A percentile compares a stretch with the other conserved stretches of the same genome.
Evolutionary conservation across 2,329 filamentous ascomycete species (phyloP).

Genomic region (Cordyceps pruinosa): DNA sequence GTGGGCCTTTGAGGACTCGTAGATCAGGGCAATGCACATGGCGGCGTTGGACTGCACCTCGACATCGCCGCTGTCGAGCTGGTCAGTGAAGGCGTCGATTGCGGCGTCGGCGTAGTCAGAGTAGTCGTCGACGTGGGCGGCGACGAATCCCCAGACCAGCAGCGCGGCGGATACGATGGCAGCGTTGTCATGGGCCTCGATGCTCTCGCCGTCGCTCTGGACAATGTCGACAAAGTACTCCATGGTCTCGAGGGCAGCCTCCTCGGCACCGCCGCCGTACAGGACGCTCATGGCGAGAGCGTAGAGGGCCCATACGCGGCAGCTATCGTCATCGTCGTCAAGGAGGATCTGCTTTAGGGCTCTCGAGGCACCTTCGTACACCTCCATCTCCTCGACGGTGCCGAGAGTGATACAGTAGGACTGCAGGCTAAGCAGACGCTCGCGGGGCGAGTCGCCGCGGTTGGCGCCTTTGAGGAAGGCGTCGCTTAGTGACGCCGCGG

Average conservation of each 20-base stretch:
- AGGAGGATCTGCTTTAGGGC: constrained; percentile 29
- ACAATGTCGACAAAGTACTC: constrained; percentile 70
- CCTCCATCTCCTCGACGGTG: constrained; percentile 51
- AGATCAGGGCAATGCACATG: constrained; percentile 74
- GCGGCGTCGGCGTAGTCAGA: constrained; percentile 63
- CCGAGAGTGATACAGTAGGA: constrained; percentile 65
- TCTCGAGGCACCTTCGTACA: constrained; percentile 24
- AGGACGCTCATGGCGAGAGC: constrained; percentile 65
- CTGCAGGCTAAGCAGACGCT: constrained; percentile 63
- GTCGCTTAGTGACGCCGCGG: constrained; percentile 49
- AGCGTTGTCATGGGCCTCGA: constrained; percentile 64
- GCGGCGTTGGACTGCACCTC: constrained; percentile 71
- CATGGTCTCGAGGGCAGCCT: constrained; percentile 64
- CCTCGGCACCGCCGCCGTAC: constrained; percentile 66
- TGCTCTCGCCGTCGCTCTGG: constrained; percentile 67
- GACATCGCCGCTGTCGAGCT: constrained; percentile 68
- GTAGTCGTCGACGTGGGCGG: constrained; percentile 69
- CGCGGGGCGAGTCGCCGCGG: constrained; percentile 58
- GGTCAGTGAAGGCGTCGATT: constrained; percentile 76
- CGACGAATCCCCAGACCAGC: constrained; percentile 72
- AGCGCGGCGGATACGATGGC: constrained; percentile 67
- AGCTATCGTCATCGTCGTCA: constrained; percentile 57
- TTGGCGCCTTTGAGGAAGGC: constrained; percentile 66
- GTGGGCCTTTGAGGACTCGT: constrained; percentile 57
- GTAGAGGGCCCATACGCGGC: constrained; percentile 64